phyloP scores from a whole-genome alignment of 78 protist species.

The Speleostelium caveatum region DNA sequence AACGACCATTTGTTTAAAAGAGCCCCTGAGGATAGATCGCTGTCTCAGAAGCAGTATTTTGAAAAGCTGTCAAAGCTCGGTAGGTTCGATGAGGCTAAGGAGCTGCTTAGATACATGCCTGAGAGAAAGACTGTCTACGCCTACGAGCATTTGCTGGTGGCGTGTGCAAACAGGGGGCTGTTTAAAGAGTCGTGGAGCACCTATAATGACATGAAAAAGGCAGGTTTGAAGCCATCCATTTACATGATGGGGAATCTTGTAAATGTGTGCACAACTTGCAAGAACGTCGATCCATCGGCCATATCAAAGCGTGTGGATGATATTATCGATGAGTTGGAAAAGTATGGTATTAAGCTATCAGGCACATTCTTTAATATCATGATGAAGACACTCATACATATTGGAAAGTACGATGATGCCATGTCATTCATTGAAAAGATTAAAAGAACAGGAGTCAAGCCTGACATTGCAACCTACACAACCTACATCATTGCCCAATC shows the following conservation, averaged over 20 bases:
- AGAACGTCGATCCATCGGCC: not conserved
- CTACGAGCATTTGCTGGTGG: constrained; percentile 48
- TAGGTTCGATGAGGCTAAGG: not conserved
- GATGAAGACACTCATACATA: constrained; percentile 28
- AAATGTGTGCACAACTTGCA: constrained; percentile 1
- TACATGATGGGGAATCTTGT: constrained; percentile 9
- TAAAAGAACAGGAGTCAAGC: constrained; percentile 9
- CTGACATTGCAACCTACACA: constrained; percentile 37
- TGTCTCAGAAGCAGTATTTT: constrained; percentile 54
- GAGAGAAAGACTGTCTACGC: constrained; percentile 29
- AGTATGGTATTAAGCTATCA: constrained; percentile 3
- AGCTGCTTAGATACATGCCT: constrained; percentile 14
- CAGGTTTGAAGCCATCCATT: constrained; percentile 28
- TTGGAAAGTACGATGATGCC: constrained; percentile 15
- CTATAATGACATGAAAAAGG: constrained; percentile 60
- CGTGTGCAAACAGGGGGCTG: constrained; percentile 21
- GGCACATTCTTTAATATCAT: constrained; percentile 23
- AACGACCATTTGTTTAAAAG: constrained; percentile 7
- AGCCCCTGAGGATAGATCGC: constrained; percentile 46
- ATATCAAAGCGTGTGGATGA: constrained; percentile 13
- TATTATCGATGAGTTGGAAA: constrained; percentile 21
- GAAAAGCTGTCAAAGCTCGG: constrained; percentile 24
- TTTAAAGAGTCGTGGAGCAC: constrained; percentile 37
- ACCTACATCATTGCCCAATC: constrained; percentile 14
- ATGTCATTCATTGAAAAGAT: constrained; percentile 17